Conservation (phyloP, 1,284 basidiomycete species). For the Thelephora terrestris region DNA sequence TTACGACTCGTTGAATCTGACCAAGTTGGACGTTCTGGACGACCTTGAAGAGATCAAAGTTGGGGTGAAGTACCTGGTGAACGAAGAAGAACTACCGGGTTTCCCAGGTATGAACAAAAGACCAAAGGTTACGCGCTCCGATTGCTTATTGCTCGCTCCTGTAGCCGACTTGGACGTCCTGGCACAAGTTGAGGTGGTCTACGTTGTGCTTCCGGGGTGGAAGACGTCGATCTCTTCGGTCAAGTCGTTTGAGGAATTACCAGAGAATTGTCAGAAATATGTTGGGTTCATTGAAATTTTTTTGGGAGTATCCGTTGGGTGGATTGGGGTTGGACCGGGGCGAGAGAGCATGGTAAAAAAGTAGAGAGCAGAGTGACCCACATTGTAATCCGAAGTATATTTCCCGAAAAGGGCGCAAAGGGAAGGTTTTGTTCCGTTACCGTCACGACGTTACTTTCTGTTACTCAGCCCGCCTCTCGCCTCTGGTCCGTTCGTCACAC, state of each 20-base stretch:
- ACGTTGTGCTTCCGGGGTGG: conserved; percentile 93
- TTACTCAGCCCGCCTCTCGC: conserved; percentile 5
- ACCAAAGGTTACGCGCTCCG: conserved; percentile 1
- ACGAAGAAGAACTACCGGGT: conserved; percentile 70
- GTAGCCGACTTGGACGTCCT: conserved; percentile 81
- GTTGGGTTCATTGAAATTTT: conserved; percentile 82
- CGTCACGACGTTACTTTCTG: conserved; percentile 6
- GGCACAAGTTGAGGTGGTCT: conserved; percentile 77
- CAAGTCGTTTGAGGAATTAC: conserved; percentile 70
- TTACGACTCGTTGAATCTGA: conserved; percentile 89
- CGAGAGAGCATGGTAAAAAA: conserved; percentile 69
- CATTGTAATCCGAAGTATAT: background rate
- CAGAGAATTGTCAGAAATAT: conserved; percentile 82
- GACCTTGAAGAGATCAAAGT: conserved; percentile 84
- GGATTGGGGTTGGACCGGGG: conserved; percentile 86
- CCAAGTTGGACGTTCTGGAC: conserved; percentile 93
- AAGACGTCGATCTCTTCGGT: conserved; percentile 65
- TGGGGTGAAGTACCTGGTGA: conserved; percentile 70
- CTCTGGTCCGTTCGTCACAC: background rate
- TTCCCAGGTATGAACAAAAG: conserved; percentile 68
- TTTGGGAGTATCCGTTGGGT: conserved; percentile 75
- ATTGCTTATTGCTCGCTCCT: conserved; percentile 3
- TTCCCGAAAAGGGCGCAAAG: background rate
- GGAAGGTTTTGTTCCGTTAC: background rate
- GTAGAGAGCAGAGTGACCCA: conserved; percentile 7